Evolutionary conservation across 2,329 filamentous ascomycete genomes (phyloP).

Genomic region (Dactylonectria estremocensis): DNA sequence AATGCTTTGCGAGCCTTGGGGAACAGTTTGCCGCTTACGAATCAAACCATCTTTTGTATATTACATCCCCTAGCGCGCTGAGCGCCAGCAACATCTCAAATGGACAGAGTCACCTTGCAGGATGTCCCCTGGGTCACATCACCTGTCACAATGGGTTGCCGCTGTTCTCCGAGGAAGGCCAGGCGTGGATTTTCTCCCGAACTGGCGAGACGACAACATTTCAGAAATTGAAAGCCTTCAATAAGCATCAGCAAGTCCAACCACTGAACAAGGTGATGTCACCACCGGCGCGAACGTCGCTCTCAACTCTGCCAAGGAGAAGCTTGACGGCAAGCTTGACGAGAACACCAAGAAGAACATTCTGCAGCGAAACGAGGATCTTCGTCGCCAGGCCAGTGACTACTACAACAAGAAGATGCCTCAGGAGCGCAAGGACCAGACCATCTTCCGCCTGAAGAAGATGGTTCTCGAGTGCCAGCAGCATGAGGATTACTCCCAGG

Average conservation of each 20-base stretch:
- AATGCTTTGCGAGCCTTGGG: constrained; percentile 19
- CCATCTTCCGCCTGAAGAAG: constrained; percentile 94
- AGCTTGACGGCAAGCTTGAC: constrained; percentile 74
- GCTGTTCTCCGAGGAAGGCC: constrained; percentile 39
- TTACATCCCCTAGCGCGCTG: constrained; percentile 24
- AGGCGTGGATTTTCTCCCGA: constrained; percentile 38
- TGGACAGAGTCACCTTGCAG: constrained; percentile 44
- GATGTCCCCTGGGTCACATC: constrained; percentile 43
- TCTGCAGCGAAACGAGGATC: constrained; percentile 61
- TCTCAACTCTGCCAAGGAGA: constrained; percentile 67
- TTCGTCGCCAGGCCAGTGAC: constrained; percentile 70
- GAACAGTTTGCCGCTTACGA: constrained; percentile 21
- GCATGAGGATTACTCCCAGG: constrained; percentile 92
- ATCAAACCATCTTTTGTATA: constrained; percentile 23
- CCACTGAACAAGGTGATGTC: constrained; percentile 63
- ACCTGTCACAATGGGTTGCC: constrained; percentile 46
- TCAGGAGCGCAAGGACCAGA: constrained; percentile 92
- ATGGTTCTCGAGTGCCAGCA: constrained; percentile 98
- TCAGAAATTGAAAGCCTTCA: constrained; percentile 1
- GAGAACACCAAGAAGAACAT: constrained; percentile 62
- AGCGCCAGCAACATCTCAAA: constrained; percentile 36
- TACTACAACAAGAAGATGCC: constrained; percentile 92
- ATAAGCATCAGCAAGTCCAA: not conserved
- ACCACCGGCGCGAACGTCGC: constrained; percentile 52
- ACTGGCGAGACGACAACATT: constrained; percentile 33